Conservation (phyloP, 495 filamentous ascomycete genomes). For the Saxophila tyrrhenica region DNA sequence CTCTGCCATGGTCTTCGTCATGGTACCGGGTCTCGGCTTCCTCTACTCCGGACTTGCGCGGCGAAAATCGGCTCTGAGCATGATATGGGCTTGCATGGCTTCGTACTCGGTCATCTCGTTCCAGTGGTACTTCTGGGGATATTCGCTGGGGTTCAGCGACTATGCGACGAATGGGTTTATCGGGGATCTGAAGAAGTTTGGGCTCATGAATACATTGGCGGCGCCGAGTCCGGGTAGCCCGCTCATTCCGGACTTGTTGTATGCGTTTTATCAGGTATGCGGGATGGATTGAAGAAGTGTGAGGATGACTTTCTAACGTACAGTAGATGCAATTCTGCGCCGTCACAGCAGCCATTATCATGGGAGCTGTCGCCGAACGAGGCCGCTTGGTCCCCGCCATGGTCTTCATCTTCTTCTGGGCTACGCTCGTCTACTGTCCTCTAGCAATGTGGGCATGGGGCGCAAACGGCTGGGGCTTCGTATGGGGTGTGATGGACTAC, state of each 20-base stretch:
- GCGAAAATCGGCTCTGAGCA: slow-evolving; percentile 54
- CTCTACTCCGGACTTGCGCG: slow-evolving; percentile 55
- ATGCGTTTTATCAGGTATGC: slow-evolving; percentile 52
- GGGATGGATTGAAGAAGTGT: slow-evolving; percentile 31
- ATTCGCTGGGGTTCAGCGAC: slow-evolving; percentile 56
- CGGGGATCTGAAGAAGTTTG: slow-evolving; percentile 54
- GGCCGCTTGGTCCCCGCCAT: slow-evolving; percentile 89
- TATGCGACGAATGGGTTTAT: slow-evolving; percentile 56
- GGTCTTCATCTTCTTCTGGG: slow-evolving; percentile 94
- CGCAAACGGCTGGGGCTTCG: slow-evolving; percentile 81
- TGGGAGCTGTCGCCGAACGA: slow-evolving; percentile 86
- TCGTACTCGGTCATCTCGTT: slow-evolving; percentile 55
- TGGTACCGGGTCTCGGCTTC: slow-evolving; percentile 68
- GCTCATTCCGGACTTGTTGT: slow-evolving; percentile 52
- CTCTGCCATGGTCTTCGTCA: slow-evolving; percentile 89
- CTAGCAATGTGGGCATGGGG: slow-evolving; percentile 95
- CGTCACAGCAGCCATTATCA: slow-evolving; percentile 82
- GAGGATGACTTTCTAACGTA: background rate
- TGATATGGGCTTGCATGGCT: slow-evolving; percentile 61
- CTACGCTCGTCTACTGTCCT: slow-evolving; percentile 93
- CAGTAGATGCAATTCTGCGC: slow-evolving; percentile 81
- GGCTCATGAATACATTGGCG: slow-evolving; percentile 51
- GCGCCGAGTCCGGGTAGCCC: slow-evolving; percentile 53
- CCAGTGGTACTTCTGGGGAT: slow-evolving; percentile 70
- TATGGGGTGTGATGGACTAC: slow-evolving; percentile 91